Conservation (phyloP, 352 stramenopile species). For the Globisporangium polare region DNA sequence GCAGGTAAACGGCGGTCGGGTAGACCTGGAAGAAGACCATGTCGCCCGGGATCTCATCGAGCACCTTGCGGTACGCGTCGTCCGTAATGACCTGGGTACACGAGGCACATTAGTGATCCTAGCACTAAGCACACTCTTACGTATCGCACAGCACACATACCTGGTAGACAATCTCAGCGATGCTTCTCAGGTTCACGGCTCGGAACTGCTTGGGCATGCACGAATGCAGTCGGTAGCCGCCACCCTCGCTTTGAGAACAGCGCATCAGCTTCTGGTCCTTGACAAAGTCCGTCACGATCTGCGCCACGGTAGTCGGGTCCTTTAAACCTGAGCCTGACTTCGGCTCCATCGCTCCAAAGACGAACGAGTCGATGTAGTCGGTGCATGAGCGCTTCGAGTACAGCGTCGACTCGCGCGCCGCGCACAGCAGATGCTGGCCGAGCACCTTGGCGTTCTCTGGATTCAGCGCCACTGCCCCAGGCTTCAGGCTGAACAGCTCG, state of each 20-base stretch:
- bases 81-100: slow-evolving; percentile 45
- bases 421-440: slow-evolving; percentile 92
- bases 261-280: slow-evolving; percentile 44
- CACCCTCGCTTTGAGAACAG: slow-evolving; percentile 25
- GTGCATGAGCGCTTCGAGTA: slow-evolving; percentile 59
- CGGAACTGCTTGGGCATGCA: slow-evolving; percentile 56
- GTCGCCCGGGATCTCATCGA: slow-evolving; percentile 87
- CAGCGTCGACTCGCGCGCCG: slow-evolving; percentile 90
- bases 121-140: neutral
- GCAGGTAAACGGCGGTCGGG: slow-evolving; percentile 88
- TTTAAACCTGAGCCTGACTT: neutral
- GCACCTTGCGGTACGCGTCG: slow-evolving; percentile 38
- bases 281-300: slow-evolving; percentile 22
- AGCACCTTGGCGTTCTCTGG: slow-evolving; percentile 85
- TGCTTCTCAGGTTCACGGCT: slow-evolving; percentile 59
- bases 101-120: neutral
- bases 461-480: slow-evolving; percentile 85
- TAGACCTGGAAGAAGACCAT: slow-evolving; percentile 91
- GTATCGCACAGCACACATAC: slow-evolving; percentile 15
- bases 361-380: slow-evolving; percentile 55
- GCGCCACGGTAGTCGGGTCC: neutral
- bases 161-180: slow-evolving; percentile 59
- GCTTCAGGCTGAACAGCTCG: slow-evolving; percentile 65
- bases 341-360: slow-evolving; percentile 33
- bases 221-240: slow-evolving; percentile 51